These are phyloP conservation scores for Fonsecaea multimorphosa DNA, from an alignment of 2,329 filamentous ascomycete genomes.

Conservation along the genomic window DNA sequence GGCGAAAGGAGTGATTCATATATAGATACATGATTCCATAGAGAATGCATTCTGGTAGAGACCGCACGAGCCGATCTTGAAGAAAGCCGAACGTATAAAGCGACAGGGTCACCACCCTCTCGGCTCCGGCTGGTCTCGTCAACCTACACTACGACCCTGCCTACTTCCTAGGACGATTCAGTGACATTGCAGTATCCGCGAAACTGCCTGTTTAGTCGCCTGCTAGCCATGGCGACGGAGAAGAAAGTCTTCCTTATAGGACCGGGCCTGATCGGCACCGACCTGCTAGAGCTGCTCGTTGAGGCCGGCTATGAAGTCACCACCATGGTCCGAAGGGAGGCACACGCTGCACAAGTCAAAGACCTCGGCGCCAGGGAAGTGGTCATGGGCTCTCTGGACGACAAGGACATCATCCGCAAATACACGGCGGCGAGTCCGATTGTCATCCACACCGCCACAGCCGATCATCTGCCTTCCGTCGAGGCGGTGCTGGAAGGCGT, in stretches of 20 bases:
- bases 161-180: not conserved
- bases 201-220: not conserved
- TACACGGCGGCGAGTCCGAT: slow-evolving; percentile 49
- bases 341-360: slow-evolving; percentile 24
- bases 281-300: slow-evolving; percentile 54
- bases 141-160: not conserved
- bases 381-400: slow-evolving; percentile 50
- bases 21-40: not conserved
- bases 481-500: slow-evolving; percentile 54
- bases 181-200: not conserved
- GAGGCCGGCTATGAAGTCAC: slow-evolving; percentile 52
- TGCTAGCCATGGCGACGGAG: slow-evolving; percentile 11
- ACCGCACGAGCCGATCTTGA: not conserved
- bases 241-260: slow-evolving; percentile 33
- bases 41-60: not conserved
- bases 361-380: slow-evolving; percentile 43
- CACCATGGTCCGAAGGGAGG: slow-evolving; percentile 41
- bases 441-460: slow-evolving; percentile 56
- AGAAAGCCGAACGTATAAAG: not conserved
- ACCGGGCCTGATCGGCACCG: slow-evolving; percentile 46
- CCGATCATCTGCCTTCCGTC: slow-evolving; percentile 55
- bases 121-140: not conserved
- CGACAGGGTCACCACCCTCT: not conserved
- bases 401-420: slow-evolving; percentile 49
- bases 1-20: not conserved